A percentile compares a stretch with the other conserved stretches of the same genome.
These are phyloP conservation scores for Limonomyces culmigenus DNA, from an alignment of 1,284 basidiomycete genomes.

Conservation along the genomic window DNA sequence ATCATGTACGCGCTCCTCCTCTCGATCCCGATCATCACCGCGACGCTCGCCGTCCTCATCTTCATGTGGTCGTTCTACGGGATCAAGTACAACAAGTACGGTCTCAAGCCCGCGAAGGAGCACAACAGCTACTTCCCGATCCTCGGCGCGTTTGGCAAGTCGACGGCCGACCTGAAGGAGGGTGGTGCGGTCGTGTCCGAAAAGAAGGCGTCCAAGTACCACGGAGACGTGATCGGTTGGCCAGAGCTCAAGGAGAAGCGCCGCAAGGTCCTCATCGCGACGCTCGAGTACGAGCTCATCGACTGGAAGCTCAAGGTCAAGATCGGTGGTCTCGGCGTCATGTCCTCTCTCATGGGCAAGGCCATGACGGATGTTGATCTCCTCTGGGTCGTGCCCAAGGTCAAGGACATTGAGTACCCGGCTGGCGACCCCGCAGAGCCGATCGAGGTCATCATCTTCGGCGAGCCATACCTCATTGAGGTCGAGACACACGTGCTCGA, in stretches of 20 bases:
- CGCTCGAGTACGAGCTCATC: slow-evolving; percentile 87
- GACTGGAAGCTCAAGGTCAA: slow-evolving; percentile 96
- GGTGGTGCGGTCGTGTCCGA: slow-evolving; percentile 32
- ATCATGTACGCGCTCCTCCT: slow-evolving; percentile 74
- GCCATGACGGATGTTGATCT: slow-evolving; percentile 92
- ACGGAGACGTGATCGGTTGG: slow-evolving; percentile 71
- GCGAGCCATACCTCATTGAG: slow-evolving; percentile 86
- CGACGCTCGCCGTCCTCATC: slow-evolving; percentile 59
- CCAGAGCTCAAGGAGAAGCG: slow-evolving; percentile 82
- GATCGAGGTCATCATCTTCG: slow-evolving; percentile 90
- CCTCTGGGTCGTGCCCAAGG: slow-evolving; percentile 85
- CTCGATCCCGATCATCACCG: slow-evolving; percentile 72
- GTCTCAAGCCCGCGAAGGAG: slow-evolving; percentile 52
- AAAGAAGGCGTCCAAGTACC: slow-evolving; percentile 27
- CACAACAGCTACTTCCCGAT: slow-evolving; percentile 65
- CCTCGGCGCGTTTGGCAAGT: slow-evolving; percentile 46
- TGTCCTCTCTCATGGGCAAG: slow-evolving; percentile 92
- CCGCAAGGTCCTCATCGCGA: slow-evolving; percentile 78
- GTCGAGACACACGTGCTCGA: slow-evolving; percentile 83
- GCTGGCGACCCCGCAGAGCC: slow-evolving; percentile 81
- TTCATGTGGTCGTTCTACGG: slow-evolving; percentile 95
- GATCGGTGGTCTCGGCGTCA: slow-evolving; percentile 91
- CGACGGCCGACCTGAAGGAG: slow-evolving; percentile 44
- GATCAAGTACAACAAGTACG: slow-evolving; percentile 85
- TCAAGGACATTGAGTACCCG: slow-evolving; percentile 84